A percentile compares a stretch with the other conserved stretches of the same genome.
These are phyloP conservation scores for Paecilomyces formosus DNA, from an alignment of 2,329 filamentous ascomycete genomes.

Conservation along the genomic window DNA sequence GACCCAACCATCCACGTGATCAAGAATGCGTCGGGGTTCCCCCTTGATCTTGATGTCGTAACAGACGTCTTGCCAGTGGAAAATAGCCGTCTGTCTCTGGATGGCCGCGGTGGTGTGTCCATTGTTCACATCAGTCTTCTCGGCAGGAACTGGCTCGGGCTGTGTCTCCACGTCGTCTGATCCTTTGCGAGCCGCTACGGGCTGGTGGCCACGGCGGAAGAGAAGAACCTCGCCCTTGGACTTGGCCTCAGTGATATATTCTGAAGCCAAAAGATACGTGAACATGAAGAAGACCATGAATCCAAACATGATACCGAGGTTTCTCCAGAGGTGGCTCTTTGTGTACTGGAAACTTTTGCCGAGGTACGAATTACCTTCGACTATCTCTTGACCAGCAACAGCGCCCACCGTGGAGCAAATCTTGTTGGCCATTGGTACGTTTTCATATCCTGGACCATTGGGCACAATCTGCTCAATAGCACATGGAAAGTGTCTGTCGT, in stretches of 20 bases:
- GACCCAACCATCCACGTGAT: conserved; percentile 85
- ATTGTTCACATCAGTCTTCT: conserved; percentile 3
- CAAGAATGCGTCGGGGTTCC: conserved; percentile 64
- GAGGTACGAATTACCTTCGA: conserved; percentile 52
- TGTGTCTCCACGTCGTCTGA: conserved; percentile 11
- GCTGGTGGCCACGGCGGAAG: conserved; percentile 42
- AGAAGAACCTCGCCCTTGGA: conserved; percentile 69
- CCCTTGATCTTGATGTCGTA: conserved; percentile 73
- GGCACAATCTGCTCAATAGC: conserved; percentile 8
- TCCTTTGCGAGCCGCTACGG: conserved; percentile 4
- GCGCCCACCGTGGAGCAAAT: conserved; percentile 14
- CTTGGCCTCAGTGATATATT: conserved; percentile 51
- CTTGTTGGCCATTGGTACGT: conserved; percentile 14
- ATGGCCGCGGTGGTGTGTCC: conserved; percentile 25
- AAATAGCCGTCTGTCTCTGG: conserved; percentile 61
- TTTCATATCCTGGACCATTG: conserved; percentile 13
- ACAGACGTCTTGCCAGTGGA: conserved; percentile 78
- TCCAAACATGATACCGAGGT: conserved; percentile 60
- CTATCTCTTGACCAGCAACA: conserved; percentile 12
- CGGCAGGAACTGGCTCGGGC: conserved; percentile 8
- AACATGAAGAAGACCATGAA: conserved; percentile 54
- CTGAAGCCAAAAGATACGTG: conserved; percentile 48
- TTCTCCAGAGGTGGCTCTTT: conserved; percentile 55
- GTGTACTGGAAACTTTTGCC: conserved; percentile 49
- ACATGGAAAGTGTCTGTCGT: conserved; percentile 24